A percentile compares a stretch with the other conserved stretches of the same genome.
These are phyloP conservation scores for Sclerospora graminicola DNA, from an alignment of 352 stramenopile species.

Conservation along the genomic window DNA sequence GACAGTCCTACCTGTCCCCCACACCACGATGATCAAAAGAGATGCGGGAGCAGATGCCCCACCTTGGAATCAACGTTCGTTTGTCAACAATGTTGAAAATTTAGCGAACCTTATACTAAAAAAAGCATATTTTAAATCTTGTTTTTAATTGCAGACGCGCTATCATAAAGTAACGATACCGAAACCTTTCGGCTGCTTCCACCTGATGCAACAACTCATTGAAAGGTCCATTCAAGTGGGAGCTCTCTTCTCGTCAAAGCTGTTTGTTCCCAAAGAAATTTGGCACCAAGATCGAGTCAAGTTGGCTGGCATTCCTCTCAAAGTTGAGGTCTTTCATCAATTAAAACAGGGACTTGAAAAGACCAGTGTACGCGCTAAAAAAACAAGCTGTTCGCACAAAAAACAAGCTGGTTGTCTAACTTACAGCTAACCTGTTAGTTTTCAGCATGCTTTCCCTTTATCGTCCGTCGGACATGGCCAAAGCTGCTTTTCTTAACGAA, in stretches of 20 bases:
- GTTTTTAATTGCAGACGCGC: constrained; percentile 22
- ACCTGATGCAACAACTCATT: constrained; percentile 74
- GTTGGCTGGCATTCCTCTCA: constrained; percentile 44
- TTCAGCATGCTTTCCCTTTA: constrained; percentile 46
- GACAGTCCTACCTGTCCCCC: constrained; percentile 14
- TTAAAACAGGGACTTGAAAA: constrained; percentile 64
- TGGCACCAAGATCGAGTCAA: constrained; percentile 68
- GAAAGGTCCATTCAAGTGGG: constrained; percentile 71
- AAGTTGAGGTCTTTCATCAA: constrained; percentile 52
- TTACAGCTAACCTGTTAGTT: not conserved
- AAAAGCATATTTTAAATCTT: not conserved
- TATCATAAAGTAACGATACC: constrained; percentile 46
- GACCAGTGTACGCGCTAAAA: constrained; percentile 36
- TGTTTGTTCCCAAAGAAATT: constrained; percentile 73
- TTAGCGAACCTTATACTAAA: not conserved
- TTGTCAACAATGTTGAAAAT: not conserved
- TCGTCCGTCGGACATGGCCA: constrained; percentile 33
- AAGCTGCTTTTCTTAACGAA: constrained; percentile 40
- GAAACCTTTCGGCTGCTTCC: constrained; percentile 59
- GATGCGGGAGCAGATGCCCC: constrained; percentile 58
- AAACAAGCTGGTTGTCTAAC: not conserved
- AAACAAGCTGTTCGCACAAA: too few relatives aligned
- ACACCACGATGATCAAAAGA: constrained; percentile 42
- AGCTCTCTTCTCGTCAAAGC: constrained; percentile 54
- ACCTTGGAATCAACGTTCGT: constrained; percentile 46